Percentiles rank a stretch among this genome's conserved stretches.
Evolutionary conservation across 495 filamentous ascomycete genomes (phyloP).

Genomic region (Cairneyella variabilis): DNA sequence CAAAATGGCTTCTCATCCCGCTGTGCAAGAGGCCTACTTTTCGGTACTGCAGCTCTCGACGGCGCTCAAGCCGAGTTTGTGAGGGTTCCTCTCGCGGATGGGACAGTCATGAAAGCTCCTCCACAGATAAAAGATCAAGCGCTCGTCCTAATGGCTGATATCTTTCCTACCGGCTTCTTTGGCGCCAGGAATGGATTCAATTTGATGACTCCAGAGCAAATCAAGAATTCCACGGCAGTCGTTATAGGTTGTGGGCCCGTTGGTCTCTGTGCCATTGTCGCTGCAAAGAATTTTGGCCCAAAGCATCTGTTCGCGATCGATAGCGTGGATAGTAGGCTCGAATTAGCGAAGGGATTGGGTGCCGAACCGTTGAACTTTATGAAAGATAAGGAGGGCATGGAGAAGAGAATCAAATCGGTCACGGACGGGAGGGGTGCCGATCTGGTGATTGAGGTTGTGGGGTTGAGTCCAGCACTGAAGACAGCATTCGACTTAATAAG

Average conservation of each 20-base stretch:
- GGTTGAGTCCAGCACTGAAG: slow-evolving; percentile 73
- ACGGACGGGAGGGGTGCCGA: slow-evolving; percentile 86
- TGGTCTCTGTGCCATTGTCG: slow-evolving; percentile 82
- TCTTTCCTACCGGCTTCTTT: slow-evolving; percentile 85
- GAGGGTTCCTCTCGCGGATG: slow-evolving; percentile 79
- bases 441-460: slow-evolving; percentile 89
- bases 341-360: slow-evolving; percentile 71
- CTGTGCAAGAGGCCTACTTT: slow-evolving; percentile 70
- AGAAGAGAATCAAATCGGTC: slow-evolving; percentile 67
- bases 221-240: slow-evolving; percentile 68
- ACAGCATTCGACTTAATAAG: slow-evolving; percentile 82
- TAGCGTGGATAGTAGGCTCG: slow-evolving; percentile 71
- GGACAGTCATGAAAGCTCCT: slow-evolving; percentile 74
- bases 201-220: slow-evolving; percentile 55
- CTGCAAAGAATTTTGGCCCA: slow-evolving; percentile 74
- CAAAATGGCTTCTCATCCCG: slow-evolving; percentile 74
- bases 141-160: slow-evolving; percentile 87
- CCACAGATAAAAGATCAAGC: slow-evolving; percentile 69
- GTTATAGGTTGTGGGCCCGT: slow-evolving; percentile 84
- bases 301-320: slow-evolving; percentile 85
- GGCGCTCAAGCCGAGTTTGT: slow-evolving; percentile 92
- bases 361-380: slow-evolving; percentile 85
- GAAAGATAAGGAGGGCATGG: slow-evolving; percentile 59
- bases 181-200: slow-evolving; percentile 82
- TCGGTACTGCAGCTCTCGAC: slow-evolving; percentile 70